Evolutionary conservation across 1,284 basidiomycete species (phyloP), one percentile per base, ranked within the genome.

Genomic region (Veloboletus limbatus): DNA sequence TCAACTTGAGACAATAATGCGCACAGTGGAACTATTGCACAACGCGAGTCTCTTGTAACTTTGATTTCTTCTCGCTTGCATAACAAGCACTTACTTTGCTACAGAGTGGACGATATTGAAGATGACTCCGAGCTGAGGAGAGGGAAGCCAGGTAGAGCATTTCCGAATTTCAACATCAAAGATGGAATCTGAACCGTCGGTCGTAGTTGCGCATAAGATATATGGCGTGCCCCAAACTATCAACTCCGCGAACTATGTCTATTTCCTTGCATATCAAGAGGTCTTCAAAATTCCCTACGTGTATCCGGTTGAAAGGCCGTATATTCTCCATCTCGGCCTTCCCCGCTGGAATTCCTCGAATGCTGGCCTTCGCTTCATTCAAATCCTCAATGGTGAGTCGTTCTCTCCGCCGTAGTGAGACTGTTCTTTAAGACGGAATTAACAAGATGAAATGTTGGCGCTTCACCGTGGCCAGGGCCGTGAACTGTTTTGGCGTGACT

Each of bases 1-100:
- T 17, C 86, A 88, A 61, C 77, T 97, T 4, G 70, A 71, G 17
- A 70, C 85, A 27, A 92, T 99, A 53, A 76, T 83, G 17, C 76
- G 76, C 45, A 79, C 97, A 18, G 86, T 97, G 31, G 83, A 84
- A 54, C 93, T 95, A 83, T 76, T 99, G 32, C 96, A 99, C 62
- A 93, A 87, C 43, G 92, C 94, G 3, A 95, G 91, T 64, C 73
- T 99, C 31, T 35, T 63, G 61, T 65, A 44, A 40, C 6, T 40
- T 2, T 7, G 1, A 6, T 26, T 13, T 18, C 24, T 25, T 28
- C 8, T 30, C 20, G 6, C 16, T 22, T 11, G n/a, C 3, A 17
- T 6, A 20, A 28, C 32, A 3, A 5, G 8, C 8, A 2, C 40
- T 51, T 3, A 59, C 6, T 1, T 36, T 42, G 4, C 40, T 14